These are phyloP conservation scores for Blastocystis sp. DNA, from an alignment of 352 stramenopile genomes.

Conservation along the genomic window DNA sequence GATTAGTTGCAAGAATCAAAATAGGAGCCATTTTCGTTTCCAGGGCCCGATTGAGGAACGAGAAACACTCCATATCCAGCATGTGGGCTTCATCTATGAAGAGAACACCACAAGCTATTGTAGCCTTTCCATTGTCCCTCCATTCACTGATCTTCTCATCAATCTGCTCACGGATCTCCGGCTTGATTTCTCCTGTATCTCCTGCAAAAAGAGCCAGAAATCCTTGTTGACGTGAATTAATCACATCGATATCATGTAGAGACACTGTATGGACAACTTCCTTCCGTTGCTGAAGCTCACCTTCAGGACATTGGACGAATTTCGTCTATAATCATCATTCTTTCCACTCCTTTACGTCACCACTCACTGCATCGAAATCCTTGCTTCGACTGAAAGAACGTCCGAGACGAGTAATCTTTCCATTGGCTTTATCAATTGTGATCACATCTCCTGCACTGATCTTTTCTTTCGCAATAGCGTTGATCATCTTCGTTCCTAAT, in stretches of 20 bases:
- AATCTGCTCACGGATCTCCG: conserved; percentile 97
- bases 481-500: conserved; percentile 98
- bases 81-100: conserved; percentile 99
- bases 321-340: conserved; percentile 75
- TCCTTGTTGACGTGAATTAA: conserved; percentile 96
- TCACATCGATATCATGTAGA: conserved; percentile 94
- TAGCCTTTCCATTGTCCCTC: conserved; percentile 88
- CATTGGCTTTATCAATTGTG: conserved; percentile 97
- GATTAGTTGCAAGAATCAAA: conserved; percentile 97
- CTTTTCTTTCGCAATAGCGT: conserved; percentile 96
- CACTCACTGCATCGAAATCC: conserved; percentile 97
- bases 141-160: conserved; percentile 92
- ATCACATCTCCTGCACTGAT: conserved; percentile 96
- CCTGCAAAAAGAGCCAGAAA: conserved; percentile 97
- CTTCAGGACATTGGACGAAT: conserved; percentile 89
- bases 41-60: conserved; percentile 94
- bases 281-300: conserved; percentile 97
- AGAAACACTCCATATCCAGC: conserved; percentile 99
- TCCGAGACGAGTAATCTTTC: conserved; percentile 95
- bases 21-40: conserved; percentile 95
- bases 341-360: conserved; percentile 72
- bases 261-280: conserved; percentile 86
- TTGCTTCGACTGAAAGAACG: conserved; percentile 90
- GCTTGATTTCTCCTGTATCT: conserved; percentile 98
- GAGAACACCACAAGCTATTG: conserved; percentile 94